Evolutionary conservation across 164 flowering plant genomes (phyloP), one percentile per base, ranked within the genome.

Genomic region (Berberis vulgaris): DNA sequence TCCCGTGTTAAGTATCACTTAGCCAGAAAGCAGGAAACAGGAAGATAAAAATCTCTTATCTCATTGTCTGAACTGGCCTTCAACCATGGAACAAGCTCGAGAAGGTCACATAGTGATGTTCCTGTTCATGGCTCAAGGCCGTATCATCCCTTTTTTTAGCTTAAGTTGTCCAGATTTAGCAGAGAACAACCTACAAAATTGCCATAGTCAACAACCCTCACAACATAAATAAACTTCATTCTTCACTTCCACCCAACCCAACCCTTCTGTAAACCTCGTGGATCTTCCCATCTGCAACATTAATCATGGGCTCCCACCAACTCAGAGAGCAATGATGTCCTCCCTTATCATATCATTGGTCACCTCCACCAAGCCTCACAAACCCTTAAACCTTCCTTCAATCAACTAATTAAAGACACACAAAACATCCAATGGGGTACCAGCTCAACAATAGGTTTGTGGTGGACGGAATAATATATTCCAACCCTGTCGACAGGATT

Each of bases 121-220:
- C 12, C 64, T 54, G 38, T 47, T 61, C 52, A 61, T 61, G 64
- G 64, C 64, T 46, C 64, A 61, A 61, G 64, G 64, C 64, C 54
- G 47, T 43, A 61, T 61, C 42, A 13, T 45, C 41, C 64, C 64
- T 26, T 2, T 61, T 44, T 26, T 61, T 61, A 46, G 40, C 54
- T 11, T 26, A 45, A 47, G 64, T 54, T 1, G 43, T 61, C 10
- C 54, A 61, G 6, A 13, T 61, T 7, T 52, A 61, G 43, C 64
- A 61, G 13, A 46, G 7, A 61, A 46, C 43, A 38, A 7, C 38
- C 11, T 38, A 2, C 13, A 46, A 39, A 61, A 61, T 61, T 54
- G 47, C 12, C 41, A 45, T 61, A 39, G 54, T 55, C 7, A 55
- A 55, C 58, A 55, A 38, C 39, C 58, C 58, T 4, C 41, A 2